A percentile compares a stretch with the other conserved stretches of the same genome.
Evolutionary conservation across 805 yeast genomes (phyloP).

Genomic region (Brettanomyces anomalus): DNA sequence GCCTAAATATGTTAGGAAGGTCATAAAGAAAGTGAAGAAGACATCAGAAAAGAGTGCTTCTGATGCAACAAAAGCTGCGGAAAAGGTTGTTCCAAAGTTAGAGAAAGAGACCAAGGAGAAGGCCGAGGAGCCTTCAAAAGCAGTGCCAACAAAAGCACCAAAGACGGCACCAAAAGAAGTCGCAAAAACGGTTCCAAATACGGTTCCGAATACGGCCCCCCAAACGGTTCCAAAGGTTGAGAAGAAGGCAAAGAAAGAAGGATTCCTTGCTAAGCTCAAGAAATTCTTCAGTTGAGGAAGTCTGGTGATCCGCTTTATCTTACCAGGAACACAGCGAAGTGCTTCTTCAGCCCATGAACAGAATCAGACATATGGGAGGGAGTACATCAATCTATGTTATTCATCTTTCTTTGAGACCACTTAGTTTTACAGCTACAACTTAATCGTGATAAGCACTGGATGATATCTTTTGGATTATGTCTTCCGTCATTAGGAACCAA

Average conservation of each 20-base stretch:
- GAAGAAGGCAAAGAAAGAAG: conserved; percentile 24
- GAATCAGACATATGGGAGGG: too few relatives aligned
- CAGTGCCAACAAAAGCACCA: too few relatives aligned
- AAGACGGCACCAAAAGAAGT: too few relatives aligned
- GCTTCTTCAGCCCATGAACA: too few relatives aligned
- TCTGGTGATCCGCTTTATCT: too few relatives aligned
- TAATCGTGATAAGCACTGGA: too few relatives aligned
- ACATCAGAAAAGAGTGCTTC: conserved; percentile 6
- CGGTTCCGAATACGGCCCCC: not conserved
- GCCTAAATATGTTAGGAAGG: conserved; percentile 25
- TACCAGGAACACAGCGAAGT: not conserved
- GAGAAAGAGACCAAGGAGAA: too few relatives aligned
- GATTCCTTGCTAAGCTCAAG: conserved; percentile 34
- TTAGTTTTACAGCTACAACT: too few relatives aligned
- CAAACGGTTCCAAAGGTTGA: conserved; percentile 2
- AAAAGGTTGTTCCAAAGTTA: not conserved
- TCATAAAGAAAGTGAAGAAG: conserved; percentile 23
- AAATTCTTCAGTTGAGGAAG: conserved; percentile 26
- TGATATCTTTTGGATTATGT: too few relatives aligned
- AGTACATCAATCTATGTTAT: too few relatives aligned
- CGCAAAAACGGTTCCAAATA: conserved; percentile 2
- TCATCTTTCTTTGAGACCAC: not conserved
- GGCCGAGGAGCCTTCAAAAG: too few relatives aligned
- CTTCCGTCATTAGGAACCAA: too few relatives aligned
- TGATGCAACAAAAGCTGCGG: not conserved